Conservation (phyloP, 2,329 filamentous ascomycete species). For the Botrytis deweyae region DNA sequence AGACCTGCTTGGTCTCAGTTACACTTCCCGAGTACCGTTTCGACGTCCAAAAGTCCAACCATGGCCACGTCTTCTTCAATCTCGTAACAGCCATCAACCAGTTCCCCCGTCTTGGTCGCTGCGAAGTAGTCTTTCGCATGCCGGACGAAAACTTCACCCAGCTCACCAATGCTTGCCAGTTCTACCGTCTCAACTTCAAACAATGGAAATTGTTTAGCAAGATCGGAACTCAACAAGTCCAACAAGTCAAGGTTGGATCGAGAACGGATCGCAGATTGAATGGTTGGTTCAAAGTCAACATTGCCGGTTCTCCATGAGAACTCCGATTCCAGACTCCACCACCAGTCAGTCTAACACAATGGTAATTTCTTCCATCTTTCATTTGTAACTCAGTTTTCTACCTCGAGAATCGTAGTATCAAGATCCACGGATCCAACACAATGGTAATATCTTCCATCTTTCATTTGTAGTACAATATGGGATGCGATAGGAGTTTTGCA, state of each 20-base stretch:
- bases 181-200: background rate
- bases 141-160: background rate
- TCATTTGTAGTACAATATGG: background rate
- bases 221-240: background rate
- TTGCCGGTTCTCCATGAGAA: background rate
- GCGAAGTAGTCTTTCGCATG: background rate
- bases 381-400: background rate
- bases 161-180: background rate
- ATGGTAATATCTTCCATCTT: background rate
- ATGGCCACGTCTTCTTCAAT: background rate
- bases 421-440: background rate
- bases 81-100: background rate
- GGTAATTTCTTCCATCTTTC: background rate
- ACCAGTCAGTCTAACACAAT: background rate
- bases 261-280: background rate
- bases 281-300: background rate
- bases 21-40: background rate
- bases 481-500: background rate
- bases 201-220: background rate
- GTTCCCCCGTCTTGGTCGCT: background rate
- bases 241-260: background rate
- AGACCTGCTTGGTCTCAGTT: background rate
- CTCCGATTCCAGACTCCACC: background rate
- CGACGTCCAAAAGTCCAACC: background rate
- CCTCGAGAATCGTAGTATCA: background rate